These are phyloP conservation scores for Lentinula novae-zelandiae DNA, from an alignment of 1,284 basidiomycete genomes.

Conservation along the genomic window DNA sequence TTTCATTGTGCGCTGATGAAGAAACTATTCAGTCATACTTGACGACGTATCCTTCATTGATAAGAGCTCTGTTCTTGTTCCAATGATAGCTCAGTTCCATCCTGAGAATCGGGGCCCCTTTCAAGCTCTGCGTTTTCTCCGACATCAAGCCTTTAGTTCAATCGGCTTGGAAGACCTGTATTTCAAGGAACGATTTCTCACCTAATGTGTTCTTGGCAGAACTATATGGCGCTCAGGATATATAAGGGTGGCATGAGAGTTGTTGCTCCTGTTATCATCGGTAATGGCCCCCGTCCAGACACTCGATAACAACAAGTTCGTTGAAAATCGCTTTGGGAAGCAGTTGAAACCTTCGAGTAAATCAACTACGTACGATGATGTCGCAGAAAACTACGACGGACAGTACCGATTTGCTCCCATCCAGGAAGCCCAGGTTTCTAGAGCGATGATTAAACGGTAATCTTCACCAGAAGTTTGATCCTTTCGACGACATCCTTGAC, in stretches of 20 bases:
- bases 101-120: background rate
- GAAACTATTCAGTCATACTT: background rate
- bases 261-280: background rate
- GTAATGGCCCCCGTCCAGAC: slow-evolving; percentile 25
- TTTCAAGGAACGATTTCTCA: background rate
- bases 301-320: background rate
- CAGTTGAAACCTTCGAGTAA: background rate
- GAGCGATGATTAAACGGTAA: slow-evolving; percentile 77
- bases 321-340: background rate
- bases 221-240: background rate
- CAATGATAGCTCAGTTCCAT: background rate
- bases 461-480: background rate
- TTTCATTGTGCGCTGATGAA: background rate
- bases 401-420: slow-evolving; percentile 71
- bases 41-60: background rate
- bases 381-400: slow-evolving; percentile 53
- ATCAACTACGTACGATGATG: slow-evolving; percentile 27
- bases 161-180: background rate
- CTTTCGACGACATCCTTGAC: background rate
- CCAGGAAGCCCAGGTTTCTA: slow-evolving; percentile 71
- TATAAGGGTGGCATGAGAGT: background rate
- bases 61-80: background rate
- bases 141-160: slow-evolving; percentile 5
- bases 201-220: background rate
- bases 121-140: background rate